phyloP scores from a whole-genome alignment of 2,329 filamentous ascomycete genomes.

The Huntiella decipiens region DNA sequence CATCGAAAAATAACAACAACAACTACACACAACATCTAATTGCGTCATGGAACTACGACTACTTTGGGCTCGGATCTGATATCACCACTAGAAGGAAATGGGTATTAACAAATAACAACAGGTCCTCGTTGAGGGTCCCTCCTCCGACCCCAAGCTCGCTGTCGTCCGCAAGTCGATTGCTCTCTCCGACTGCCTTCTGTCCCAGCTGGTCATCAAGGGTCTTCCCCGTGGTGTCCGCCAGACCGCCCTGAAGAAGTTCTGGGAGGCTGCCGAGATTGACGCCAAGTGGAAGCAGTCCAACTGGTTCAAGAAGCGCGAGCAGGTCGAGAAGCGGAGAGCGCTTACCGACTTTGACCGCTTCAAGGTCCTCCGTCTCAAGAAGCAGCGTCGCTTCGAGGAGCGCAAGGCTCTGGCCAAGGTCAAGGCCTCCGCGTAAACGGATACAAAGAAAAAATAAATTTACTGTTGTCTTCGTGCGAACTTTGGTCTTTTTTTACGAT shows the following conservation, averaged over 20 bases:
- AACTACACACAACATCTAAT: not conserved
- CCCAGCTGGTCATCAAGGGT: conserved; percentile 69
- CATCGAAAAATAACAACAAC: not conserved
- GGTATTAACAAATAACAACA: conserved; percentile 22
- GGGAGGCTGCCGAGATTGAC: conserved; percentile 85
- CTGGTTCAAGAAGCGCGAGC: conserved; percentile 86
- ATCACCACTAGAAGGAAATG: not conserved
- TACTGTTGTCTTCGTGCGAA: conserved; percentile 13
- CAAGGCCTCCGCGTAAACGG: conserved; percentile 55
- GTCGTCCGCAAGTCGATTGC: conserved; percentile 75
- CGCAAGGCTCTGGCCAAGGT: conserved; percentile 91
- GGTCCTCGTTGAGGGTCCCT: conserved; percentile 92
- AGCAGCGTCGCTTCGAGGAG: conserved; percentile 97
- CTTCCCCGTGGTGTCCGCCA: conserved; percentile 72
- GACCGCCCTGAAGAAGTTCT: conserved; percentile 66
- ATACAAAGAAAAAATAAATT: conserved; percentile 20
- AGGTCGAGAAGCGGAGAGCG: conserved; percentile 68
- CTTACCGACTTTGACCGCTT: conserved; percentile 98
- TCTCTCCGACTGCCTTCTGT: conserved; percentile 71
- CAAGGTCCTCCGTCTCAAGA: conserved; percentile 99
- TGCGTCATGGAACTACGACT: not conserved
- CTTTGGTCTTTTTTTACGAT: conserved; percentile 9
- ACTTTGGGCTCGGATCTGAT: no score
- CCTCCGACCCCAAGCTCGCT: conserved; percentile 56
- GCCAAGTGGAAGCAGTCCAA: conserved; percentile 78